These are phyloP conservation scores for Cutaneotrichosporon sp. DNA, from an alignment of 1,284 basidiomycete species.

Conservation along the genomic window DNA sequence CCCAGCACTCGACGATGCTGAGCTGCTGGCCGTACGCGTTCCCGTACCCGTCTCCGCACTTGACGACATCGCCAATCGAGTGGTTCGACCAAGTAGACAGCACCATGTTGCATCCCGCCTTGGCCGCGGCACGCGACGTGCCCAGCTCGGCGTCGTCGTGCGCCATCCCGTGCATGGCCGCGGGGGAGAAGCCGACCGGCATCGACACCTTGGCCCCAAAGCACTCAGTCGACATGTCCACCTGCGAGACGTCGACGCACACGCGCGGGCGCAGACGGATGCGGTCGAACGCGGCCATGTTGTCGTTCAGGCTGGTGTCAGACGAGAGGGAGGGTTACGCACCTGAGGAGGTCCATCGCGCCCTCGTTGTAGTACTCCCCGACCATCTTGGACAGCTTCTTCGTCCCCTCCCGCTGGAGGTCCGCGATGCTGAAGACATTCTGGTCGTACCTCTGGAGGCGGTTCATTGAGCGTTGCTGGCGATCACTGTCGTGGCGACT, in stretches of 20 bases:
- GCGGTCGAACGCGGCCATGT: constrained; percentile 32
- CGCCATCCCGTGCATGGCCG: constrained; percentile 39
- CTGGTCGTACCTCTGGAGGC: constrained; percentile 10
- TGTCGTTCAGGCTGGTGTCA: constrained; percentile 23
- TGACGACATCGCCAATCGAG: constrained; percentile 34
- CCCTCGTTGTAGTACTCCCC: constrained; percentile 33
- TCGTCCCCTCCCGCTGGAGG: constrained; percentile 21
- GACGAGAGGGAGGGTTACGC: background rate
- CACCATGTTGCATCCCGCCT: constrained; percentile 30
- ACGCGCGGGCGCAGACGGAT: constrained; percentile 40
- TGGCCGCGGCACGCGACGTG: constrained; percentile 34
- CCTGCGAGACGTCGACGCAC: constrained; percentile 29
- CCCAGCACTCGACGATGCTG: constrained; percentile 29
- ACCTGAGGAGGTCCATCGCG: constrained; percentile 35
- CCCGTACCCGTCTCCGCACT: constrained; percentile 18
- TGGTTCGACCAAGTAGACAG: constrained; percentile 35
- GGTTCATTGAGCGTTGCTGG: constrained; percentile 12
- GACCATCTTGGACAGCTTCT: constrained; percentile 17
- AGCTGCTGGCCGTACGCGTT: constrained; percentile 36
- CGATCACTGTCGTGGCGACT: too few relatives aligned
- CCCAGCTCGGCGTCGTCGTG: constrained; percentile 38
- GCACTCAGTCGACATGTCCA: constrained; percentile 29
- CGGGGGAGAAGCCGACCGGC: constrained; percentile 40
- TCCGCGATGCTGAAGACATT: constrained; percentile 26
- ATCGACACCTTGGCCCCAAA: constrained; percentile 26